Evolutionary conservation across 2,329 filamentous ascomycete species (phyloP).

Genomic region (Cercospora sp.): DNA sequence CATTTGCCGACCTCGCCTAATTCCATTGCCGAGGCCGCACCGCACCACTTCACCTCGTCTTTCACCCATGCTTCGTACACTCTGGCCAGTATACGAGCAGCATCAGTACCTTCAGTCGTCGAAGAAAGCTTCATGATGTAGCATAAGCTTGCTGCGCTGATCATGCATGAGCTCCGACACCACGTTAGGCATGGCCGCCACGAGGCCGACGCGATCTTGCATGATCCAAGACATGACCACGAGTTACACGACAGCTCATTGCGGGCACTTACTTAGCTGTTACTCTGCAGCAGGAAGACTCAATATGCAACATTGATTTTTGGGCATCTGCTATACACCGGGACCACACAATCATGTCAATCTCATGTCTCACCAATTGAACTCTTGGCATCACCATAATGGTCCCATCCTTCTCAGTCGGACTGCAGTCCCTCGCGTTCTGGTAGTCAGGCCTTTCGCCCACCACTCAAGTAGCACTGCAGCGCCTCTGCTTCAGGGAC

Average conservation of each 20-base stretch:
- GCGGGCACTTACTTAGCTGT: background rate
- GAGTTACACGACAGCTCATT: background rate
- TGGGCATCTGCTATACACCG: background rate
- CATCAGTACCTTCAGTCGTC: background rate
- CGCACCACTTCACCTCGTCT: background rate
- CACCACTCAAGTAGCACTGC: no score
- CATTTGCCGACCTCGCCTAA: background rate
- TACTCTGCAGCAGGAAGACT: background rate
- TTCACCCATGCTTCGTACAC: no score
- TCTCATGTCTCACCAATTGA: background rate
- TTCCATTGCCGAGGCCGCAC: background rate
- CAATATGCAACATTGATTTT: background rate
- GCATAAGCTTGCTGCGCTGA: background rate
- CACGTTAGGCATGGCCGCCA: background rate
- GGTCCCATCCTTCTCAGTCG: background rate
- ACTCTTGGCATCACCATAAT: background rate
- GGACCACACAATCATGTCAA: background rate
- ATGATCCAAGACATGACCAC: background rate
- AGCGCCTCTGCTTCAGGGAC: no score
- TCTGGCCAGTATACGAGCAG: no score
- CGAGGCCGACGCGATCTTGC: background rate
- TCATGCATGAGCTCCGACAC: background rate
- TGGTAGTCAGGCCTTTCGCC: no score
- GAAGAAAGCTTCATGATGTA: background rate
- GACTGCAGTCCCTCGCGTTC: background rate